These are phyloP conservation scores for Triangularia verruculosa DNA, from an alignment of 2,329 filamentous ascomycete species.

Conservation along the genomic window DNA sequence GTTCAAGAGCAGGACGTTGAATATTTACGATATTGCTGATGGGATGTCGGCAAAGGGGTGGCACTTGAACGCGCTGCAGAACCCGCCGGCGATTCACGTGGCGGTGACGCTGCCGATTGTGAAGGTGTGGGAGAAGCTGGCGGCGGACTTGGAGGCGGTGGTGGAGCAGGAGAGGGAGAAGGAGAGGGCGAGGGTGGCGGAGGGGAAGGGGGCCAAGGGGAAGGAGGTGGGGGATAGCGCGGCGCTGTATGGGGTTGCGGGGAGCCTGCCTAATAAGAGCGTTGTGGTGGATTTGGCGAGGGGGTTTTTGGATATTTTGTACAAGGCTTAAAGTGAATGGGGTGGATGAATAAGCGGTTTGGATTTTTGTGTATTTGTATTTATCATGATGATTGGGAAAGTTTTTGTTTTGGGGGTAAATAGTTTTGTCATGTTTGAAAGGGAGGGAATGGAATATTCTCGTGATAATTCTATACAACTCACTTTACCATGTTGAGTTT, in stretches of 20 bases:
- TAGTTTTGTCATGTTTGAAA: background rate
- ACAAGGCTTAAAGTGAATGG: slow-evolving; percentile 22
- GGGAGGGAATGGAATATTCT: background rate
- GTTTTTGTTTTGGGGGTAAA: background rate
- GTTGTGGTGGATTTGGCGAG: slow-evolving; percentile 86
- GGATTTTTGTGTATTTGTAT: background rate
- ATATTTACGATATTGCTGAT: slow-evolving; percentile 94
- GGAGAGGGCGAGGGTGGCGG: slow-evolving; percentile 67
- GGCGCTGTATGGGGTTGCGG: slow-evolving; percentile 91
- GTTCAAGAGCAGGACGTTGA: slow-evolving; percentile 77
- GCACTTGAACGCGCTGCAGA: slow-evolving; percentile 94
- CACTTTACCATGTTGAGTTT: no score
- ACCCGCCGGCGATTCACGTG: slow-evolving; percentile 87
- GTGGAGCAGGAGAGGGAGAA: slow-evolving; percentile 75
- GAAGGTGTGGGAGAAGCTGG: slow-evolving; percentile 74
- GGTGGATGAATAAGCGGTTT: background rate
- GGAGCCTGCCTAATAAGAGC: slow-evolving; percentile 91
- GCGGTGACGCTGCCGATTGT: slow-evolving; percentile 87
- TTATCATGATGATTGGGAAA: background rate
- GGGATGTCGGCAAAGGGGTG: slow-evolving; percentile 80
- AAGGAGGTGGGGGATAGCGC: slow-evolving; percentile 71
- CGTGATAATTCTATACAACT: background rate
- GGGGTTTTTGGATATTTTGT: slow-evolving; percentile 64
- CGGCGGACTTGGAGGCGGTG: slow-evolving; percentile 66
- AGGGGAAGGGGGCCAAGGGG: slow-evolving; percentile 64